Conservation (phyloP, 495 filamentous ascomycete genomes). For the Friedmanniomyces simplex region DNA sequence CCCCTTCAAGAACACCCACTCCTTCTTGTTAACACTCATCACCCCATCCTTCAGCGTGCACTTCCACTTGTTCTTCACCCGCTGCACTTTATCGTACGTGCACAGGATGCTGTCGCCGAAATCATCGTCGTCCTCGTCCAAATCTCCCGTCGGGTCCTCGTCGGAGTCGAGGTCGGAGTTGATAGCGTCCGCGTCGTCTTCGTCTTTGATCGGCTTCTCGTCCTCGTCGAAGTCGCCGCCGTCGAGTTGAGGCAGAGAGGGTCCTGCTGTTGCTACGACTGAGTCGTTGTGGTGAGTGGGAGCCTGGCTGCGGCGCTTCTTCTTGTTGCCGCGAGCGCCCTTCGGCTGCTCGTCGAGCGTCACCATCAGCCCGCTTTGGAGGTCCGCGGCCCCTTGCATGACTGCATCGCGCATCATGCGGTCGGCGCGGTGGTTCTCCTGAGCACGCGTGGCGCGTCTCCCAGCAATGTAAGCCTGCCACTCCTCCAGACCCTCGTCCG, state of each 20-base stretch:
- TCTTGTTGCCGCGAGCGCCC: slow-evolving; percentile 22
- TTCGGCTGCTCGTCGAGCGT: slow-evolving; percentile 39
- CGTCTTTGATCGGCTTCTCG: slow-evolving; percentile 41
- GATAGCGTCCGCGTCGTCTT: slow-evolving; percentile 84
- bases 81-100: slow-evolving; percentile 98
- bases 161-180: slow-evolving; percentile 97
- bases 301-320: slow-evolving; percentile 31
- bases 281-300: neutral
- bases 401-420: slow-evolving; percentile 53
- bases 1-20: slow-evolving; percentile 90
- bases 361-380: slow-evolving; percentile 77
- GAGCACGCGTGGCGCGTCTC: slow-evolving; percentile 38
- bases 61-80: slow-evolving; percentile 99
- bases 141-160: slow-evolving; percentile 58
- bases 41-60: slow-evolving; percentile 96
- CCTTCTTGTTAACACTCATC: slow-evolving; percentile 76
- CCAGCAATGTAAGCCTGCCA: slow-evolving; percentile 49
- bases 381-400: slow-evolving; percentile 51
- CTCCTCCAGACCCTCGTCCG: slow-evolving; percentile 42
- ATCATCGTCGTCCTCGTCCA: slow-evolving; percentile 63
- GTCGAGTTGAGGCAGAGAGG: slow-evolving; percentile 49
- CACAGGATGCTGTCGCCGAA: slow-evolving; percentile 52
- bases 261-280: neutral
- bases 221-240: slow-evolving; percentile 53
- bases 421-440: slow-evolving; percentile 48